Base-by-base conservation (phyloP, 352 stramenopile species). In the Thraustochytrium striatum region DNA sequence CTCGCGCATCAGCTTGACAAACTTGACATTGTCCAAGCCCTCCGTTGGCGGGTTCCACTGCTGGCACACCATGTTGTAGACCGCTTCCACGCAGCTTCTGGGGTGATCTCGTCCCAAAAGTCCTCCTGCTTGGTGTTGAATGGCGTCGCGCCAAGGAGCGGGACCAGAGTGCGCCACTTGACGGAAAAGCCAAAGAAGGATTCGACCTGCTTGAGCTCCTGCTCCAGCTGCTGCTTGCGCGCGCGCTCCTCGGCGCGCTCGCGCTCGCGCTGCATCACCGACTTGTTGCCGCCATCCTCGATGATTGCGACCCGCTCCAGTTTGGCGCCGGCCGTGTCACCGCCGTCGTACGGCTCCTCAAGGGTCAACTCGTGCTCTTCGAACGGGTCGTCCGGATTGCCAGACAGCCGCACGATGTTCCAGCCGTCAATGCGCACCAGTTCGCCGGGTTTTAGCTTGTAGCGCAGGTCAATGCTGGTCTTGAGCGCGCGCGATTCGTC, bases 11-110 rank as follows among this genome's bases (percentile, higher is more conserved):
- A 75, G 50, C 25, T 75, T 75, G 19, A 75, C 30, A 38, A 58
- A 75, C 52, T 75, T 75, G 35, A 65, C 65, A 25, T 75, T 75
- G 65, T 75, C 65, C 28, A 75, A 8, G 28, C 65, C 65, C 25
- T 75, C 65, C n/a, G 44, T 30, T 25, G 65, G 21, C 13, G 65
- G 65, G 30, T 52, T 61, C 65, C 65, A 75, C 30, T 75, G 65
- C 50, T 30, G 5, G 36, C 65, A 75, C 8, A 75, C 3, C 44
- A 75, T 61, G 9, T 61, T 72, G 50, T 68, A 75, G 16, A 75
- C 30, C 9, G 32, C 65, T 3, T 38, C 30, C 11, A 75, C 13
- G 65, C 39, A n/a, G 32, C n/a, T 7, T 57, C 16, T 0, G 68
- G 32, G 11, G 65, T 36, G 44, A 75, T 43, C 32, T 75, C 30